A percentile compares a stretch with the other conserved stretches of the same genome.
phyloP scores from a whole-genome alignment of 2,329 filamentous ascomycete species.

The Beauveria australis region DNA sequence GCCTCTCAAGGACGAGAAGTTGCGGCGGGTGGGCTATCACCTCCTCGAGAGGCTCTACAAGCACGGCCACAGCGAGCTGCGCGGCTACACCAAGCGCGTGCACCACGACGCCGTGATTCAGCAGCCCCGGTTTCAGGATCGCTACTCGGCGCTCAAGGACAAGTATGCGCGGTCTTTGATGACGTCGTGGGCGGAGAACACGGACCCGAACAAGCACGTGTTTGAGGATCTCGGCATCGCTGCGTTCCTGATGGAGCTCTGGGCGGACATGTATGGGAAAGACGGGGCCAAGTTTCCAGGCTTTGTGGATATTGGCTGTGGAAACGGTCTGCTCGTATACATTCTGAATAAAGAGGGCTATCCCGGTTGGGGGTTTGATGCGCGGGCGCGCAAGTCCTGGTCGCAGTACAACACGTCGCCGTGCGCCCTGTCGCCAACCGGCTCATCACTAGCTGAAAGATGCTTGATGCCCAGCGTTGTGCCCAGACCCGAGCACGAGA shows the following conservation, averaged over 20 bases:
- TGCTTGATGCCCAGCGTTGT: conserved; percentile 42
- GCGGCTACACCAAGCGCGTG: conserved; percentile 71
- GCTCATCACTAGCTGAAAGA: conserved; percentile 32
- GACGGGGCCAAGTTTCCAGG: conserved; percentile 56
- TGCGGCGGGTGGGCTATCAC: conserved; percentile 60
- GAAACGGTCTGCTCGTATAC: conserved; percentile 84
- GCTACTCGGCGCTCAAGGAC: conserved; percentile 70
- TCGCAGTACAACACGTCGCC: conserved; percentile 47
- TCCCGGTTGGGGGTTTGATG: conserved; percentile 84
- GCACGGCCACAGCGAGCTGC: conserved; percentile 56
- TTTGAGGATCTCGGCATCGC: conserved; percentile 92
- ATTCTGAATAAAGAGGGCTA: conserved; percentile 77
- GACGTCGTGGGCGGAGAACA: conserved; percentile 73
- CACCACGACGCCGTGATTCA: conserved; percentile 76
- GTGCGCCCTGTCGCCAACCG: conserved; percentile 19
- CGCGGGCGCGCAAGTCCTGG: conserved; percentile 81
- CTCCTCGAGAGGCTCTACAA: conserved; percentile 63
- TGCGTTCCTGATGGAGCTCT: conserved; percentile 86
- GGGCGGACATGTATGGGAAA: conserved; percentile 68
- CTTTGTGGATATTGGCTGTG: conserved; percentile 93
- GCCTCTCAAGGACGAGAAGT: conserved; percentile 29
- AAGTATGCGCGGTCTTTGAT: conserved; percentile 68
- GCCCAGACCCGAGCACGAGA: conserved; percentile 12
- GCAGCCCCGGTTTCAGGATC: conserved; percentile 70
- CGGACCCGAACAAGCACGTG: conserved; percentile 83